Conservation (phyloP, 75 land plant genomes). For the Chamaecyparis obtusa region DNA sequence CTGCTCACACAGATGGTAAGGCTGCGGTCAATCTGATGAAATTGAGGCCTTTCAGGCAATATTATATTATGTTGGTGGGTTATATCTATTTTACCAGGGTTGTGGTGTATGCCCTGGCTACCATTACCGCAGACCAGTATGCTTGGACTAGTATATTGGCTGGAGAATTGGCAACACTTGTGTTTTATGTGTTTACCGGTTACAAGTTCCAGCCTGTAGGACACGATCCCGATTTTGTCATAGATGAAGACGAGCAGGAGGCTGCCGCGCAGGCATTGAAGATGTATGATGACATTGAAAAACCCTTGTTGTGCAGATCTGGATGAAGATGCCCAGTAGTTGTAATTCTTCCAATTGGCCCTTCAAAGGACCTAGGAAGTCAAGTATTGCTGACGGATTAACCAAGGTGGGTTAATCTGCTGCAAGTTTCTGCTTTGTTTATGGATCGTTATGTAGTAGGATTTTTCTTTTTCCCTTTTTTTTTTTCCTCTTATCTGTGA, state of each 20-base stretch:
- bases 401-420: not conserved
- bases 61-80: conserved; percentile 68
- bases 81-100: conserved; percentile 80
- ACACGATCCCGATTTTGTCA: conserved; percentile 65
- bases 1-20: conserved; percentile 72
- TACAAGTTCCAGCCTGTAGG: conserved; percentile 73
- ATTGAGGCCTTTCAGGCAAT: conserved; percentile 74
- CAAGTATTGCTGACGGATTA: not conserved
- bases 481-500: not conserved
- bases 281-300: conserved; percentile 52
- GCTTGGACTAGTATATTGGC: conserved; percentile 64
- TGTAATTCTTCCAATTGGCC: not conserved
- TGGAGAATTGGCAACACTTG: conserved; percentile 68
- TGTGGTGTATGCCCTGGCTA: conserved; percentile 67
- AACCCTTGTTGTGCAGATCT: not conserved
- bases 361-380: not conserved
- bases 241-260: conserved; percentile 81
- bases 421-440: not conserved
- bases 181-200: conserved; percentile 65
- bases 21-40: conserved; percentile 76
- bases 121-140: conserved; percentile 66
- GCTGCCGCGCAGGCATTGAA: conserved; percentile 64
- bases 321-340: not conserved
- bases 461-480: not conserved
- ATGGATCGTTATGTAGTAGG: not conserved